Evolutionary conservation across 257 asterid genomes (phyloP).

Genomic region (Eustoma russellianum): DNA sequence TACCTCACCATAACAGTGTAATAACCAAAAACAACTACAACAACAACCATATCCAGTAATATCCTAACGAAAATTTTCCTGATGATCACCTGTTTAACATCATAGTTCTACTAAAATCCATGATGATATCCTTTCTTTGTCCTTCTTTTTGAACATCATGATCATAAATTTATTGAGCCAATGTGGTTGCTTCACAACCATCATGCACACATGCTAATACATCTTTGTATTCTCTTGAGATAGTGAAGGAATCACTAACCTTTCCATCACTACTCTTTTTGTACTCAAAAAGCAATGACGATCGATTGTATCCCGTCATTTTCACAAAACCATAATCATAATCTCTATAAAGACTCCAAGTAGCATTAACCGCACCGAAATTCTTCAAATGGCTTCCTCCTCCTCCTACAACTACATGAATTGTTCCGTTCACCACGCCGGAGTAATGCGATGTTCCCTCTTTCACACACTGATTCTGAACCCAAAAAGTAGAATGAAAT

Average conservation of each 20-base stretch:
- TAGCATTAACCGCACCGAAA: conserved; percentile 34
- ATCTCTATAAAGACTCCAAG: conserved; percentile 73
- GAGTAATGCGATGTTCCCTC: conserved; percentile 34
- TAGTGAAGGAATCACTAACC: conserved; percentile 73
- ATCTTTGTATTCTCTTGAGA: conserved; percentile 71
- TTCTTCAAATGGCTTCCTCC: conserved; percentile 58
- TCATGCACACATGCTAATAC: conserved; percentile 73
- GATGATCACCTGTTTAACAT: too few species aligned
- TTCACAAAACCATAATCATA: conserved; percentile 68
- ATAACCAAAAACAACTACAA: too few species aligned
- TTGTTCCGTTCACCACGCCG: conserved; percentile 65
- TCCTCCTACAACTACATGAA: conserved; percentile 49
- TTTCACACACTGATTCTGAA: conserved; percentile 50
- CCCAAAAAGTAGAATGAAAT: not conserved
- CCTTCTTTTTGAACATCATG: too few species aligned
- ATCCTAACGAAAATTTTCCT: too few species aligned
- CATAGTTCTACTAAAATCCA: too few species aligned
- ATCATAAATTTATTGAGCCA: conserved; percentile 26
- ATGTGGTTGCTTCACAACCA: conserved; percentile 58
- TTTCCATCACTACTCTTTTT: conserved; percentile 71
- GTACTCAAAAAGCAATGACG: conserved; percentile 64
- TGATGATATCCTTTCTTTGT: too few species aligned
- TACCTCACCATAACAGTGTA: too few species aligned
- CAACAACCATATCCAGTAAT: too few species aligned
- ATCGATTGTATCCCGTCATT: conserved; percentile 58